Conservation (phyloP, 2,329 filamentous ascomycete genomes). For the Elsinoe perseae region DNA sequence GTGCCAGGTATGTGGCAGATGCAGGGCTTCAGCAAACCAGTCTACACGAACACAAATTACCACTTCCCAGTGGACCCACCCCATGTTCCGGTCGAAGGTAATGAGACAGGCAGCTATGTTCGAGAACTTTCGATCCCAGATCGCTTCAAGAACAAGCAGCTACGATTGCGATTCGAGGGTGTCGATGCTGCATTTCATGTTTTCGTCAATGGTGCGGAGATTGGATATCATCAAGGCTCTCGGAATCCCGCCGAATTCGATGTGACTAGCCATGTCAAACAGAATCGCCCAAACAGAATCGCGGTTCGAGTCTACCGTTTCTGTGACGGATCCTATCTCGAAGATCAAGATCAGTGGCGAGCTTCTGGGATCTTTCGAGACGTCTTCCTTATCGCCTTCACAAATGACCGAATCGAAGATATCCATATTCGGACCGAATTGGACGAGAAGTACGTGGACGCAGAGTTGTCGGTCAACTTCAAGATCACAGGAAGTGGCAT, state of each 20-base stretch:
- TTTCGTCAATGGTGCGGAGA: constrained; percentile 55
- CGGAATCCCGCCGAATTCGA: constrained; percentile 65
- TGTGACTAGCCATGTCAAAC: constrained; percentile 45
- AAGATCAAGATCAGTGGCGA: constrained; percentile 45
- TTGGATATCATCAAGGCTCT: constrained; percentile 62
- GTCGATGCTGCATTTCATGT: constrained; percentile 65
- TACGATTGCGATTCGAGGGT: constrained; percentile 61
- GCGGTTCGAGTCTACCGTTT: constrained; percentile 63
- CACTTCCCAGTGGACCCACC: constrained; percentile 61
- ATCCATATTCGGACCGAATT: constrained; percentile 50
- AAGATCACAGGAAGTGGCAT: constrained; percentile 15
- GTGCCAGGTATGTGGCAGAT: constrained; percentile 62
- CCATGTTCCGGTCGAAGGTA: constrained; percentile 49
- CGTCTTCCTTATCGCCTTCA: constrained; percentile 54
- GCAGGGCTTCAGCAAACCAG: constrained; percentile 58
- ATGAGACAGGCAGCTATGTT: constrained; percentile 57
- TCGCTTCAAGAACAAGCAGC: constrained; percentile 40
- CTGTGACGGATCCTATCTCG: constrained; percentile 61
- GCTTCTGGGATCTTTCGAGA: constrained; percentile 54
- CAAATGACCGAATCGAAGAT: constrained; percentile 47
- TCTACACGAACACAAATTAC: constrained; percentile 62
- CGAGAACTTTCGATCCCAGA: constrained; percentile 48
- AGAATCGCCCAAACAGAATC: constrained; percentile 43
- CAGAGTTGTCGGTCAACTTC: constrained; percentile 33
- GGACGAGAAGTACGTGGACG: constrained; percentile 45